These are phyloP conservation scores for Pseudogymnoascus sp. DNA, from an alignment of 2,329 filamentous ascomycete genomes.

Conservation along the genomic window DNA sequence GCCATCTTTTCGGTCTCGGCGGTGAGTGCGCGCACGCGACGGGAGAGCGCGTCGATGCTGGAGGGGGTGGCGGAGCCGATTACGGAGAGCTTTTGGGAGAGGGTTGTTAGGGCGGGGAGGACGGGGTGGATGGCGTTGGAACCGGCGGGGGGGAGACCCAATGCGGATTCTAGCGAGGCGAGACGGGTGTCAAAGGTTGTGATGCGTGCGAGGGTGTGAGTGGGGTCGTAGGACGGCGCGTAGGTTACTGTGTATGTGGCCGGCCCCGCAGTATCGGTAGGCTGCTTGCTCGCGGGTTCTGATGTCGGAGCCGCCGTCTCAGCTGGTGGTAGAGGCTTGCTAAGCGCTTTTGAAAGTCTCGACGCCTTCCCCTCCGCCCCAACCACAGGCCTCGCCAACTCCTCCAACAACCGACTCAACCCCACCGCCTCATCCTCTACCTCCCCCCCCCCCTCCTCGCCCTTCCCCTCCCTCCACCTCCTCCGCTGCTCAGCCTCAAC, in stretches of 20 bases:
- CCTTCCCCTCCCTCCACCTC: conserved; percentile 37
- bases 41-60: conserved; percentile 63
- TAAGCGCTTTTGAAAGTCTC: conserved; percentile 23
- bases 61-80: conserved; percentile 65
- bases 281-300: conserved; percentile 17
- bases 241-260: conserved; percentile 59
- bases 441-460: conserved; percentile 31
- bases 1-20: conserved; percentile 66
- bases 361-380: conserved; percentile 14
- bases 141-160: conserved; percentile 53
- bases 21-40: conserved; percentile 60
- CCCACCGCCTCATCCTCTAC: conserved; percentile 53
- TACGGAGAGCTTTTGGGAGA: conserved; percentile 73
- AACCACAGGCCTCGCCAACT: conserved; percentile 36
- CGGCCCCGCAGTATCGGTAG: conserved; percentile 19
- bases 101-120: conserved; percentile 69
- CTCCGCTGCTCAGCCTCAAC: conserved; percentile 50
- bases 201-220: conserved; percentile 66
- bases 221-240: conserved; percentile 56
- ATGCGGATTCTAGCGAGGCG: conserved; percentile 65
- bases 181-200: conserved; percentile 84
- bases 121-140: conserved; percentile 58
- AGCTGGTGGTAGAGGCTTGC: conserved; percentile 11
- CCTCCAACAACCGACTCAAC: conserved; percentile 64
- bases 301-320: conserved; percentile 21